Conservation (phyloP, 345 rosid species). For the rapeseed (Brassica napus) region Da-Ae NC_063439.1:27552001-27552500, state of each 20-base stretch:
- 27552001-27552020: constrained; percentile 94
- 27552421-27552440: constrained; percentile 28
- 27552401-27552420: neutral
- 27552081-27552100: constrained; percentile 76
- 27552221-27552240: neutral
- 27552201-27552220: constrained; percentile 14
- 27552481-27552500: constrained; percentile 88
- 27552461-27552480: constrained; percentile 38
- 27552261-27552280: constrained; percentile 71
- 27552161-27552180: constrained; percentile 88
- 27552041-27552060: constrained; percentile 99
- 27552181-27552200: neutral
- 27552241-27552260: neutral
- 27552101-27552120: constrained; percentile 60
- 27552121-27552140: constrained; percentile 83
- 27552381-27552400: constrained; percentile 73
- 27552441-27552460: neutral
- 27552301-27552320: constrained; percentile 72
- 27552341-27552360: constrained; percentile 80
- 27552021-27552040: constrained; percentile 95
- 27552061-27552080: constrained; percentile 87
- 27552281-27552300: constrained; percentile 81
- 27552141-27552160: constrained; percentile 88
- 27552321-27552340: constrained; percentile 74
- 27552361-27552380: constrained; percentile 92